These are phyloP conservation scores for Lichtheimia corymbifera DNA, from an alignment of 371 early-diverging fungal genomes.

Conservation along the genomic window DNA sequence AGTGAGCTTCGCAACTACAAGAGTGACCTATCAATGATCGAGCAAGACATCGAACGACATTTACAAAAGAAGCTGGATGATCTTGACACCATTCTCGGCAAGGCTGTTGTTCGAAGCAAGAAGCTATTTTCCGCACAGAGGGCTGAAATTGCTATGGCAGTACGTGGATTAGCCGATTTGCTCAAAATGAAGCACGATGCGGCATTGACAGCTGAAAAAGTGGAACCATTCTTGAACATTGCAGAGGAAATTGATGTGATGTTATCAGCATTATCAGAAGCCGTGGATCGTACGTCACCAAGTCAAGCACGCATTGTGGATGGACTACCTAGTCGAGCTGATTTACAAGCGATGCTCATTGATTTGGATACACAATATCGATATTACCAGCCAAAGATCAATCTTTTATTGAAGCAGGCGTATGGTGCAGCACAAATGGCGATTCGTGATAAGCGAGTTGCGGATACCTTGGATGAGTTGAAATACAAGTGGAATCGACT, in stretches of 20 bases:
- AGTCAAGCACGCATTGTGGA: slow-evolving; percentile 32
- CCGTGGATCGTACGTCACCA: slow-evolving; percentile 42
- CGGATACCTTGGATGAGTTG: slow-evolving; percentile 38
- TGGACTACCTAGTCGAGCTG: slow-evolving; percentile 40
- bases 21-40: slow-evolving; percentile 37
- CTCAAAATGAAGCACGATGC: slow-evolving; percentile 44
- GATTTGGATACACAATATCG: slow-evolving; percentile 58
- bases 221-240: slow-evolving; percentile 45
- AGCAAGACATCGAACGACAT: slow-evolving; percentile 43
- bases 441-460: slow-evolving; percentile 52
- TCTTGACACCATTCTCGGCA: slow-evolving; percentile 38
- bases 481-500: slow-evolving; percentile 52
- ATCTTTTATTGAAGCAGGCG: slow-evolving; percentile 49
- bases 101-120: slow-evolving; percentile 12
- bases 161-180: slow-evolving; percentile 30
- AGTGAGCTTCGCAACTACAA: slow-evolving; percentile 41
- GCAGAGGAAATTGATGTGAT: slow-evolving; percentile 53
- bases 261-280: slow-evolving; percentile 43
- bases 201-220: slow-evolving; percentile 39
- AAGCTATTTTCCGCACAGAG: slow-evolving; percentile 40
- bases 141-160: slow-evolving; percentile 40
- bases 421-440: slow-evolving; percentile 41
- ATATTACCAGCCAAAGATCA: slow-evolving; percentile 54
- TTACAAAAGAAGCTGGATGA: slow-evolving; percentile 37
- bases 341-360: slow-evolving; percentile 55